phyloP scores from a whole-genome alignment of 352 stramenopile species.

The Phytophthora pini region DNA sequence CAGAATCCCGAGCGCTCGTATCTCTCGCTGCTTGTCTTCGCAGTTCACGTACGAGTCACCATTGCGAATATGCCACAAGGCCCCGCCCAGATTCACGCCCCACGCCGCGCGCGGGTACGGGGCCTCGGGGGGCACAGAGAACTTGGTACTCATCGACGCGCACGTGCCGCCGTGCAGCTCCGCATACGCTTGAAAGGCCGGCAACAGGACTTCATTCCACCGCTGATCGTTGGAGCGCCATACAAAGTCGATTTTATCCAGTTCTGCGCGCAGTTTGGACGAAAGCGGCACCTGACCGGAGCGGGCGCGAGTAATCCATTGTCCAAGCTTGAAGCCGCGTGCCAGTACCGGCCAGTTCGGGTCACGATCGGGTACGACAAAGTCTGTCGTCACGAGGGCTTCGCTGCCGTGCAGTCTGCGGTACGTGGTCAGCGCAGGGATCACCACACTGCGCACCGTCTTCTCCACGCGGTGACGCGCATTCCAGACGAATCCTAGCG shows the following conservation, averaged over 20 bases:
- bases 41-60: slow-evolving; percentile 80
- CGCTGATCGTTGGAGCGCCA: slow-evolving; percentile 80
- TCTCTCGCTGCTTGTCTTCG: slow-evolving; percentile 65
- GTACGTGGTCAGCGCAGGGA: slow-evolving; percentile 67
- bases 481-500: slow-evolving; percentile 94
- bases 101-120: slow-evolving; percentile 68
- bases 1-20: slow-evolving; percentile 64
- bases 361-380: slow-evolving; percentile 70
- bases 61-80: slow-evolving; percentile 87
- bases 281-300: slow-evolving; percentile 53
- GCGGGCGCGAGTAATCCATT: slow-evolving; percentile 78
- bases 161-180: slow-evolving; percentile 60
- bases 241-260: slow-evolving; percentile 73
- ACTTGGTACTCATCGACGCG: slow-evolving; percentile 76
- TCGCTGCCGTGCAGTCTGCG: slow-evolving; percentile 48
- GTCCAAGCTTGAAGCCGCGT: slow-evolving; percentile 67
- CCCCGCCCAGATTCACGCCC: slow-evolving; percentile 78
- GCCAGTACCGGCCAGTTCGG: slow-evolving; percentile 58
- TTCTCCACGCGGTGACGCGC: slow-evolving; percentile 66
- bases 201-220: slow-evolving; percentile 69
- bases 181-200: slow-evolving; percentile 70
- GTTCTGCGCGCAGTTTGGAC: slow-evolving; percentile 45
- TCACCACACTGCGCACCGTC: slow-evolving; percentile 56
- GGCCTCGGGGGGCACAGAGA: slow-evolving; percentile 60
- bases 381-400: slow-evolving; percentile 67